These are phyloP conservation scores for Stachybotrys chartarum DNA, from an alignment of 2,329 filamentous ascomycete species.

Conservation along the genomic window DNA sequence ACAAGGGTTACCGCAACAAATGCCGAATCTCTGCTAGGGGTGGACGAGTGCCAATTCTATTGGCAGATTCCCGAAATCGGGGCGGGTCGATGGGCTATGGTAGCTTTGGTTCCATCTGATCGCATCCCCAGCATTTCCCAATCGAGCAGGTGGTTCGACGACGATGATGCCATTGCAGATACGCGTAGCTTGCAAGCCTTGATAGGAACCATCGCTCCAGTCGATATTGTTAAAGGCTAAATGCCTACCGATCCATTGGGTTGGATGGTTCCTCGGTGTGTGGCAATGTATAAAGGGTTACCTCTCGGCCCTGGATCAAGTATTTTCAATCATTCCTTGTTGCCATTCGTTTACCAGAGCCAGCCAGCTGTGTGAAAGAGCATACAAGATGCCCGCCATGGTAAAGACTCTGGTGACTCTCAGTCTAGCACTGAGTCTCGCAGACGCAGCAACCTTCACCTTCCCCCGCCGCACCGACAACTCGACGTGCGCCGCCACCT, in stretches of 20 bases:
- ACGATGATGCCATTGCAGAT: background rate
- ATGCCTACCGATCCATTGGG: no score
- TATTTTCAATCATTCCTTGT: no score
- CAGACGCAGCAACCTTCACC: background rate
- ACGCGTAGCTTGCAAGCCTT: background rate
- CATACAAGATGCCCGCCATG: background rate
- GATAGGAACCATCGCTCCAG: background rate
- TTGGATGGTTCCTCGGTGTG: background rate
- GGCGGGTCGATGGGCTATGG: background rate
- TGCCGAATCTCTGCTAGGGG: background rate
- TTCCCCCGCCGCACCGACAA: background rate
- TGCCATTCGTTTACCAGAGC: no score
- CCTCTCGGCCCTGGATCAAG: background rate
- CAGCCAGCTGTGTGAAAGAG: no score
- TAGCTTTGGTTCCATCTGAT: background rate
- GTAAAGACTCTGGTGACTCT: background rate
- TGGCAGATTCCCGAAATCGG: background rate
- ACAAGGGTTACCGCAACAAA: background rate
- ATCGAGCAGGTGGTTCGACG: background rate
- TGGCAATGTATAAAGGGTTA: background rate
- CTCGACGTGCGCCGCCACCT: background rate
- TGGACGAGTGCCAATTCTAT: background rate
- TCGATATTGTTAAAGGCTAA: no score
- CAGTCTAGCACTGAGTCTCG: background rate
- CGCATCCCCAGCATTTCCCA: background rate